Percentiles rank a stretch among this genome's conserved stretches.
phyloP scores from a whole-genome alignment of 352 stramenopile genomes.

The Globisporangium perplexum region DNA sequence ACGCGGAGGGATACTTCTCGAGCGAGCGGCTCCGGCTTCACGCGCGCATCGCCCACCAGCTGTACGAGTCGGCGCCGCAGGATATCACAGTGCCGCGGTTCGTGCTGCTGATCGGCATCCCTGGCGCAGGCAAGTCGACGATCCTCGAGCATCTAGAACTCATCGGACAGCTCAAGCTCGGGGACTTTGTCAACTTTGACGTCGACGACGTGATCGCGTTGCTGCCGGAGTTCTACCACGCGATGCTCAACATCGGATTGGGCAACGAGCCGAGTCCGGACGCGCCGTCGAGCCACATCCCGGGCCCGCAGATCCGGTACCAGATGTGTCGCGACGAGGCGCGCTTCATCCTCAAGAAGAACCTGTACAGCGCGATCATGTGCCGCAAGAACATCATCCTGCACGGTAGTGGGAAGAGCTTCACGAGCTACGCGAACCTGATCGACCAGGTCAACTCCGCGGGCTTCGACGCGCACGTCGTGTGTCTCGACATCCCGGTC shows the following conservation, averaged over 20 bases:
- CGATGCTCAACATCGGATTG: slow-evolving; percentile 76
- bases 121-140: too few relatives aligned
- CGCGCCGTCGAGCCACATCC: slow-evolving; percentile 14
- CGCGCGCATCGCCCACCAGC: too few relatives aligned
- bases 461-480: slow-evolving; percentile 68
- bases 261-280: slow-evolving; percentile 42
- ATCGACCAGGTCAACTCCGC: slow-evolving; percentile 64
- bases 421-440: slow-evolving; percentile 50
- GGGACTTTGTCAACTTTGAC: too few relatives aligned
- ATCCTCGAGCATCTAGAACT: too few relatives aligned
- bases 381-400: slow-evolving; percentile 77
- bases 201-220: too few relatives aligned
- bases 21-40: too few relatives aligned
- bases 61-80: too few relatives aligned
- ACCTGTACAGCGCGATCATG: slow-evolving; percentile 71
- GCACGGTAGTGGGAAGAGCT: slow-evolving; percentile 70
- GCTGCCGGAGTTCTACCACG: slow-evolving; percentile 1
- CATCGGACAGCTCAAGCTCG: too few relatives aligned
- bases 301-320: slow-evolving; percentile 60
- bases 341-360: slow-evolving; percentile 78
- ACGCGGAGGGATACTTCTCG: too few relatives aligned
- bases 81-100: too few relatives aligned
- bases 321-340: slow-evolving; percentile 77
- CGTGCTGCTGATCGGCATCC: too few relatives aligned
- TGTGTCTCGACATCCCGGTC: slow-evolving; percentile 67